phyloP scores from a whole-genome alignment of 257 asterid genomes.

The Solanum pinnatisectum region DNA sequence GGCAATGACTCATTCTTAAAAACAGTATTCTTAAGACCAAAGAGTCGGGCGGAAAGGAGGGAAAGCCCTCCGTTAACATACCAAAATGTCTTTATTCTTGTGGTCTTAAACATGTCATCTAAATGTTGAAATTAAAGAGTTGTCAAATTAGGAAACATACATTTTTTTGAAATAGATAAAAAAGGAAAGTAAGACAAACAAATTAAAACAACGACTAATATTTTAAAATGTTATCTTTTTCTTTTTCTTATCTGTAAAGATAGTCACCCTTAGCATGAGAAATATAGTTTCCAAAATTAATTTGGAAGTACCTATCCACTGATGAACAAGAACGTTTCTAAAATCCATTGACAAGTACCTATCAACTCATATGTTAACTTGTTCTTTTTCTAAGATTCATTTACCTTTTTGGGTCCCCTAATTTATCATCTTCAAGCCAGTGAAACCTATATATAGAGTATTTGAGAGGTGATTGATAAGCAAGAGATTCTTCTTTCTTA shows the following conservation, averaged over 20 bases:
- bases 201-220: neutral
- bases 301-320: neutral
- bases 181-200: neutral
- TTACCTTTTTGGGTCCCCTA: neutral
- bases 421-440: neutral
- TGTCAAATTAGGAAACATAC: neutral
- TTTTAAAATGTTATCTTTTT: neutral
- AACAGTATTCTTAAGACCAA: no score
- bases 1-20: no score
- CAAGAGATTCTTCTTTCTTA: neutral
- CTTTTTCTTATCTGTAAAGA: slow-evolving; percentile 15
- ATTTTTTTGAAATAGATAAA: neutral
- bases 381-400: neutral
- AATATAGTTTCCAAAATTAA: neutral
- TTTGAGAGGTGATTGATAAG: neutral
- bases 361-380: slow-evolving; percentile 6
- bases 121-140: neutral
- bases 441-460: neutral
- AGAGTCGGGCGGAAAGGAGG: no score
- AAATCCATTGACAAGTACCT: neutral
- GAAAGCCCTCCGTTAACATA: no score
- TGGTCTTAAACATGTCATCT: no score
- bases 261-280: slow-evolving; percentile 4
- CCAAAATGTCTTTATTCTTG: neutral
- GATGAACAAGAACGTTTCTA: neutral